Evolutionary conservation across 257 asterid species (phyloP), one percentile per base, ranked within the genome.

Genomic region (Petunia axillaris): DNA sequence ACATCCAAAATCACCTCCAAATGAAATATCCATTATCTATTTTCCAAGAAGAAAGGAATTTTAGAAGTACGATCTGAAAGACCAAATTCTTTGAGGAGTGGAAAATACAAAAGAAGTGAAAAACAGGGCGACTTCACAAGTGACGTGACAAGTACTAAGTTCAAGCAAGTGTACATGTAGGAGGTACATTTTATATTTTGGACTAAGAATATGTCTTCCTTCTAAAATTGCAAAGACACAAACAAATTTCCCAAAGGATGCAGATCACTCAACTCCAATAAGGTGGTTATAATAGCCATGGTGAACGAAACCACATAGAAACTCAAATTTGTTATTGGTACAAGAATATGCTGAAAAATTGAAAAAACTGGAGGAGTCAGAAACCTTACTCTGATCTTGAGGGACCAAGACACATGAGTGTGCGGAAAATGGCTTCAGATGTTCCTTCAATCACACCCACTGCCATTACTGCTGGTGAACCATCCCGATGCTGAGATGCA

Each of bases 401-500:
- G 80, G 93, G 81, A 80, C 96, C 98, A 68, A 95, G 87, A 84
- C 96, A 90, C 97, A 95, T 88, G 74, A 93, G 86, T 3, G 94
- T 86, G 76, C 83, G 91, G 79, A 93, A 95, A 92, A 93, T 92
- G 65, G 91, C 91, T 85, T 93, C 98, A 10, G 99, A 87, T 81
- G 89, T 78, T 90, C 93, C 97, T 64, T 91, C 87, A 73, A 95
- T 70, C 52, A 88, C 91, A 70, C 97, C 98, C 82, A 95, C 96
- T n/a, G 97, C 99, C 99, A 95, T 95, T 85, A 95, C 89, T 9
- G 97, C 97, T 13, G 96, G 98, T 74, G 87, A 91, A 82, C 81
- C 86, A 64, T 85, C 96, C 97, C 94, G 88, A 54, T 84, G 82
- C 94, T 86, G 87, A 85, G 43, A 73, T 53, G n/a, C 37, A 70